phyloP scores from a whole-genome alignment of 305 asterid species.

The Fraxinus paxiana region DNA sequence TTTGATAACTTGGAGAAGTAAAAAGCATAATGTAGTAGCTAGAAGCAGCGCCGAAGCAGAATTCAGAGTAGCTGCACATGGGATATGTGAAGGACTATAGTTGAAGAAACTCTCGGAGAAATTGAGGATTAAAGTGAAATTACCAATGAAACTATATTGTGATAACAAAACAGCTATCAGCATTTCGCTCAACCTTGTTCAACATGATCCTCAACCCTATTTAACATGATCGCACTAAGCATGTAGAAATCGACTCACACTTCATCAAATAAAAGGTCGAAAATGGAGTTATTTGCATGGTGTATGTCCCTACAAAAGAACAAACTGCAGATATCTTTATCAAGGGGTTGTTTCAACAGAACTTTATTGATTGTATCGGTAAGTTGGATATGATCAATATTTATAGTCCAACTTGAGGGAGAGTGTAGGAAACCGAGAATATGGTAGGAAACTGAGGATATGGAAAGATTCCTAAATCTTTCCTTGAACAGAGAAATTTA shows the following conservation, averaged over 20 bases:
- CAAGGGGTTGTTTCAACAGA: background rate
- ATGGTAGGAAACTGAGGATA: too few relatives aligned
- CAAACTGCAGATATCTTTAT: background rate
- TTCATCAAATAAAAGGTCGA: background rate
- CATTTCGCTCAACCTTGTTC: background rate
- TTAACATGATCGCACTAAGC: background rate
- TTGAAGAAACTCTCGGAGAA: background rate
- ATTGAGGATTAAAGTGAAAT: background rate
- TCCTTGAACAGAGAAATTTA: background rate
- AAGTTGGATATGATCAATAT: background rate
- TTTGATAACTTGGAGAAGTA: background rate
- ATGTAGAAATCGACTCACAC: background rate
- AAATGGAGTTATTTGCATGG: background rate
- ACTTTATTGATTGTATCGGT: too few relatives aligned
- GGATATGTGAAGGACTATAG: background rate
- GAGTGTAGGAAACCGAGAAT: background rate
- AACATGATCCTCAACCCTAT: background rate
- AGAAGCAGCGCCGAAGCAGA: background rate
- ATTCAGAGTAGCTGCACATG: background rate
- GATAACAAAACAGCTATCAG: too few relatives aligned
- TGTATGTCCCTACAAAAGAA: background rate
- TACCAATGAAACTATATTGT: background rate
- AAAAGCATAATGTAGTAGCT: background rate
- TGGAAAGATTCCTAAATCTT: background rate
- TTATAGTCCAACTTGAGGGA: background rate